Base-by-base conservation (phyloP, 208 protist genomes). In the Jaenimonas drosophilae region DNA sequence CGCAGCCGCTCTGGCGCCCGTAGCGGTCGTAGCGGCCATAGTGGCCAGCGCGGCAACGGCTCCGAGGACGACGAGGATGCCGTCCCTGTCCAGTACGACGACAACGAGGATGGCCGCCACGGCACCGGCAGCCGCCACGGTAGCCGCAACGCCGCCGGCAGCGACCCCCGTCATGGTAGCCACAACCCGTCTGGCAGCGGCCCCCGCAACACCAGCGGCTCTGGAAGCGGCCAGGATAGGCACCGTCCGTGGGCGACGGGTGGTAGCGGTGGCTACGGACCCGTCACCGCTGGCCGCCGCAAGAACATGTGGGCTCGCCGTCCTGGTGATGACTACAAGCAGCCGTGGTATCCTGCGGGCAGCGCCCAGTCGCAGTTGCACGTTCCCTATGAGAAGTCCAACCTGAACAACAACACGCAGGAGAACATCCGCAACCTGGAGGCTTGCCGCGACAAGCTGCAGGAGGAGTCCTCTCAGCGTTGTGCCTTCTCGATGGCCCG, bases 341-440 rank as follows among this genome's bases (percentile, higher is more conserved):
- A 75, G 48, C 82, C 82, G 19, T 91, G 73, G 71, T 87, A 71
- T 50, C 77, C 77, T 17, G 47, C 77, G 6, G 64, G 75, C 20
- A 64, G 41, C 30, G 31, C 72, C 0, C 19, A 38, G 12, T 69
- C 38, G 3, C 68, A 91, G 28, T 53, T 64, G 38, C 82, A 91
- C 31, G 27, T 87, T 20, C 75, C 76, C 21, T 84, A 78, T 27
- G 66, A 70, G n/a, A 85, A 86, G 54, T 80, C 70, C 20, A 54
- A 55, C 26, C 72, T 76, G 21, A 74, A 72, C 19, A 49, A 55
- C 34, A 67, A 80, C 51, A 72, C 64, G 48, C 30, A 64, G 41
- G 72, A 87, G 40, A 71, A 55, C 60, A 85, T 91, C 43, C 68
- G 62, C 14, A 64, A 79, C 9, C 59, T 91, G 16, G 76, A 91